Conservation (phyloP, 2,329 filamentous ascomycete species). For the Fusarium transvaalense region DNA sequence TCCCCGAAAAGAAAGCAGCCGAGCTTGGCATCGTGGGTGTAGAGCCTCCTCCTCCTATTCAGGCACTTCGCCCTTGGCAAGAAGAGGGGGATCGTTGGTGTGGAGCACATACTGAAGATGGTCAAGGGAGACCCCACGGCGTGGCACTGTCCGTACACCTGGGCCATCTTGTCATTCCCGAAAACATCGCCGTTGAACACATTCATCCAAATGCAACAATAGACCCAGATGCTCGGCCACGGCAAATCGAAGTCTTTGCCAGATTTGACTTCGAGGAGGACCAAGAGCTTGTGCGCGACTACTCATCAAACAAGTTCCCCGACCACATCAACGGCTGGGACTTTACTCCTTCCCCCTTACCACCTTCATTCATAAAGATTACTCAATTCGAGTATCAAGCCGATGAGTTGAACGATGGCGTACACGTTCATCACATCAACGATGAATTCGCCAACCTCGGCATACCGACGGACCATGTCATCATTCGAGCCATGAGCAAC, state of each 20-base stretch:
- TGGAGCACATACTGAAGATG: constrained; percentile 61
- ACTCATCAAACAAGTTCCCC: constrained; percentile 59
- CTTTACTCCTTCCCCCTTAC: constrained; percentile 45
- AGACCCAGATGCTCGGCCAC: constrained; percentile 72
- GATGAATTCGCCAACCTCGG: constrained; percentile 62
- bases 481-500: constrained; percentile 69
- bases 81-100: constrained; percentile 93
- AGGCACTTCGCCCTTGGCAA: constrained; percentile 76
- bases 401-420: constrained; percentile 56
- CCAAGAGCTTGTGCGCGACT: constrained; percentile 58
- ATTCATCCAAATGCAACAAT: constrained; percentile 72
- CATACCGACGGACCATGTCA: constrained; percentile 63
- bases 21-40: constrained; percentile 40
- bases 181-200: constrained; percentile 79
- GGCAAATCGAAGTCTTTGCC: constrained; percentile 77
- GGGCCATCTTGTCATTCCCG: constrained; percentile 70
- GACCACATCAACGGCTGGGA: constrained; percentile 49
- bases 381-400: constrained; percentile 67
- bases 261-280: constrained; percentile 63
- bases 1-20: constrained; percentile 19
- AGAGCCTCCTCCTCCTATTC: constrained; percentile 55
- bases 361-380: constrained; percentile 66
- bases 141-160: constrained; percentile 75
- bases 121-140: constrained; percentile 61
- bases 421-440: constrained; percentile 67